Base-by-base conservation (phyloP, 768 basidiomycete genomes). In the Russula sp. region DNA sequence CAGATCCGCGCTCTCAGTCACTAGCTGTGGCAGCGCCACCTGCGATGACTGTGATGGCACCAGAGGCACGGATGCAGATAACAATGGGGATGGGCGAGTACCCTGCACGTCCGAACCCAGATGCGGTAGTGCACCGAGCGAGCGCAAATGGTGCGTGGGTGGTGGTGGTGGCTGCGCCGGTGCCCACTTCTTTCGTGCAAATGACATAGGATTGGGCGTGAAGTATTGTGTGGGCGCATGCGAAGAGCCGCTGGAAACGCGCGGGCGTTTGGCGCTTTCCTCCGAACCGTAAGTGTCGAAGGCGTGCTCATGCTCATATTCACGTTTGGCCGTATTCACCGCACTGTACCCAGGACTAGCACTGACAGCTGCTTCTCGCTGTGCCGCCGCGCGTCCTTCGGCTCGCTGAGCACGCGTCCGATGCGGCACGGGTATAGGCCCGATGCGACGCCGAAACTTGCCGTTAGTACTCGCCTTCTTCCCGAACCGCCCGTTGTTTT, bases 401-500 rank as follows among this genome's bases (percentile, higher is more conserved):
- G 66, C 65, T 16, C 63, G 65, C 11, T 68, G 47, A 32, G 69
- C 42, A 56, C 66, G 56, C 45, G 65, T 58, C 25, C 59, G 63
- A 36, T 51, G 48, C 51, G 11, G 36, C 29, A 25, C 51, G 16
- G 56, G 59, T 47, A 51, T 39, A 52, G 45, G 49, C 39, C 35
- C 51, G 34, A 54, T 2, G 36, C 45, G 63, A 7, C 48, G 61
- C 67, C 77, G 75, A 61, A 75, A 76, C 67, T 71, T 75, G 53
- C 79, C 78, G 51, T 79, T 76, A 13, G 77, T 80, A 18, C 73
- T 74, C 39, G 74, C 76, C 70, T 87, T 86, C 74, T 81, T 84
- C 39, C 84, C 85, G 65, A 88, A 88, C 18, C 85, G 77, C 46
- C 86, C 86, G 64, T 87, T 86, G 18, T 72, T 73, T 56, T 83